Evolutionary conservation across 805 yeast species (phyloP).

Genomic region (Yueomyces sp.): DNA sequence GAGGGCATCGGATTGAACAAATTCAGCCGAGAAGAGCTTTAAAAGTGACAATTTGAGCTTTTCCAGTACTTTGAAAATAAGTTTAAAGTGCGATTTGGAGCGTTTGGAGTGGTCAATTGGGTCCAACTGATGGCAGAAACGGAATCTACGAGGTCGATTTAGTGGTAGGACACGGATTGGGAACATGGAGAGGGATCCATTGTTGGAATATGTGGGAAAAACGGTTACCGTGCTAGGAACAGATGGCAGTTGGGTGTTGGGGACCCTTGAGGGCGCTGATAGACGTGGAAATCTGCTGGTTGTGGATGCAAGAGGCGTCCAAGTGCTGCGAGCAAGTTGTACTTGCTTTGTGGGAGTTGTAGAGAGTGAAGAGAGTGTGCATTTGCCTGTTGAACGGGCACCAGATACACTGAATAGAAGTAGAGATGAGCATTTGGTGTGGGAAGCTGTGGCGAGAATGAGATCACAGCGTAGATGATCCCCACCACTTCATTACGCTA

Average conservation of each 20-base stretch:
- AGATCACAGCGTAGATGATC: neutral
- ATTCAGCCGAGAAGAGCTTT: too few species aligned
- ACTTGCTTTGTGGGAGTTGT: conserved; percentile 20
- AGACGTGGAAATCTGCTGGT: conserved; percentile 48
- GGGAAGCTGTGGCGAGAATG: conserved; percentile 13
- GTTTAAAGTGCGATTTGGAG: too few species aligned
- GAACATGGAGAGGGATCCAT: too few species aligned
- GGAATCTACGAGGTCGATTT: too few species aligned
- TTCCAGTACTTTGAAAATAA: too few species aligned
- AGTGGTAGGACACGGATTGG: too few species aligned
- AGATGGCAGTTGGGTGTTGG: conserved; percentile 40
- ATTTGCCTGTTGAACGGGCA: conserved; percentile 1
- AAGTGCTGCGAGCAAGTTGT: conserved; percentile 21
- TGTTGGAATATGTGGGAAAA: conserved; percentile 23
- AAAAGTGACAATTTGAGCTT: too few species aligned
- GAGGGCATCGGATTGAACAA: too few species aligned
- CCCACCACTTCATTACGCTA: too few species aligned
- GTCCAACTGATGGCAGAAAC: too few species aligned
- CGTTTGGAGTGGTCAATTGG: too few species aligned
- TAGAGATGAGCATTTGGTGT: conserved; percentile 16
- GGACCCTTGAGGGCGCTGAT: conserved; percentile 47
- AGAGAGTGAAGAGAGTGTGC: conserved; percentile 1
- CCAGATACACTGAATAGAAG: conserved; percentile 16
- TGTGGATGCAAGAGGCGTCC: conserved; percentile 27
- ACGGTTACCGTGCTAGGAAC: conserved; percentile 43